Conservation (phyloP, 306 rosid species). For the apple (Malus domestica) region ASM211411v1 NC_041793.1:47824501-47825000, state of each 20-base stretch:
- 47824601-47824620: background rate
- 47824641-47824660: background rate
- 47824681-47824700: background rate
- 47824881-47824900: no score
- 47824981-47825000: no score
- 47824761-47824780: background rate
- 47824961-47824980: no score
- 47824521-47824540: background rate
- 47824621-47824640: background rate
- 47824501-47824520: slow-evolving; percentile 46
- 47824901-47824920: no score
- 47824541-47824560: background rate
- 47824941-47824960: no score
- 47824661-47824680: background rate
- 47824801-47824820: no score
- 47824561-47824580: background rate
- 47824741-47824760: background rate
- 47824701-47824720: background rate
- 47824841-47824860: background rate
- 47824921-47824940: no score
- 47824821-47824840: background rate
- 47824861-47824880: background rate
- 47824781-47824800: background rate
- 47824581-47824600: background rate
- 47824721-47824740: background rate